Base-by-base conservation (phyloP, 2,329 filamentous ascomycete species). In the Monilinia laxa region DNA sequence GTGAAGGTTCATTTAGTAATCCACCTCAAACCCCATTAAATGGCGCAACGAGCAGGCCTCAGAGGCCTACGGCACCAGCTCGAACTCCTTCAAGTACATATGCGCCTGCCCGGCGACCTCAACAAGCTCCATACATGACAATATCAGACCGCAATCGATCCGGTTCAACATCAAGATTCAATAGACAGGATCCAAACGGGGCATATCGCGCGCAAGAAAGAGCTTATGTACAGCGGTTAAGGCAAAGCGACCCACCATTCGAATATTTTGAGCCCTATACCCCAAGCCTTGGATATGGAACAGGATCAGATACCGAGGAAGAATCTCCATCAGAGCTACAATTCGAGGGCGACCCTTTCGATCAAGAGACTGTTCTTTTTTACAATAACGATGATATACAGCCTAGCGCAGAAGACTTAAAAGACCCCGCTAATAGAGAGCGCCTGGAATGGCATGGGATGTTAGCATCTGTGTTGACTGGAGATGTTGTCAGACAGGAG, bases 401-500 rank as follows among this genome's bases (percentile, higher is more conserved):
- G 73, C 93, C 93, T 0, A 95, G 92, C 4, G 84, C 92, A 31
- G 95, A 98, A 74, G 95, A 99, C 77, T 79, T 98, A 63, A 90
- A 91, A 77, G 91, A 97, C 73, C 91, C 93, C 0, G 87, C 89
- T 70, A 97, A 93, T 75, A 85, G 93, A 69, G 95, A 98, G 78
- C 85, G 94, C 55, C 82, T 99, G 31, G 95, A 99, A 79, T 99
- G 95, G 95, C 93, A 99, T 79, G 92, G 92, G 3, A 99, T 99
- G 95, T 81, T 99, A 66, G 92, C 94, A 68, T 96, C 94, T 18
- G 95, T 99, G 4, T 81, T 99, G 71, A 97, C 93, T 0, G 95
- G 95, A 71, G 95, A 99, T 77, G 95, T 99, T 11, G 94, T 99
- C 67, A 92, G 92, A 74, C 95, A 99, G 78, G 95, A 99, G 80